Evolutionary conservation across 208 protist species (phyloP).

Genomic region (Wallacemonas sp.): DNA sequence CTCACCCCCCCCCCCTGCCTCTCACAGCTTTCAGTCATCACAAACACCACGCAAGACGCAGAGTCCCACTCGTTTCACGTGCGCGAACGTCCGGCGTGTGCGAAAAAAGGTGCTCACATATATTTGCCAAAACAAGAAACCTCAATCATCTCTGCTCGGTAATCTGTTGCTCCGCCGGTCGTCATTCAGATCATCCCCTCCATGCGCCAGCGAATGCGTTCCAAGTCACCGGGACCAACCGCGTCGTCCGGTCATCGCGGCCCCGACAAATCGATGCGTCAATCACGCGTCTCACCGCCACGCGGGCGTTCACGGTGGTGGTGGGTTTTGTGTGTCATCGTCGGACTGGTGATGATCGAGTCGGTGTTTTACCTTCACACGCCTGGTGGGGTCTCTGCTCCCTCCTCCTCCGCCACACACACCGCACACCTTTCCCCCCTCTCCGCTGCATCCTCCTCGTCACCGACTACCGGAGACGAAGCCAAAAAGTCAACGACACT

Average conservation of each 20-base stretch:
- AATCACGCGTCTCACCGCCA: not conserved
- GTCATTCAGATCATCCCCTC: not conserved
- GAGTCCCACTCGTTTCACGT: no score
- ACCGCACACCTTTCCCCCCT: not conserved
- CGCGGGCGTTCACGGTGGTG: not conserved
- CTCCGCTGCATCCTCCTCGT: not conserved
- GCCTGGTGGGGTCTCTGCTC: not conserved
- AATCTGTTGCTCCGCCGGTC: no score
- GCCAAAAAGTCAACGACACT: not conserved
- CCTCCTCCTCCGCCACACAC: no score
- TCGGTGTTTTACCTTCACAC: not conserved
- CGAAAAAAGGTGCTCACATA: no score
- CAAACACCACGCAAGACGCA: no score
- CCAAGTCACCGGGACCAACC: not conserved
- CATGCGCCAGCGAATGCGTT: not conserved
- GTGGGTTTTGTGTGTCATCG: not conserved
- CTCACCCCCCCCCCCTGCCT: no score
- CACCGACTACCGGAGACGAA: not conserved
- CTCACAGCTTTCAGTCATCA: no score
- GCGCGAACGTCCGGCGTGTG: no score
- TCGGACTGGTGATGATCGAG: slow-evolving; percentile 1
- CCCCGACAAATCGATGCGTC: not conserved
- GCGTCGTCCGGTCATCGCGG: not conserved
- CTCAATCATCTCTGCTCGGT: not conserved
- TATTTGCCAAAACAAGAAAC: not conserved